Conservation (phyloP, 2,329 filamentous ascomycete species). For the Nannizzia gypsea region DNA sequence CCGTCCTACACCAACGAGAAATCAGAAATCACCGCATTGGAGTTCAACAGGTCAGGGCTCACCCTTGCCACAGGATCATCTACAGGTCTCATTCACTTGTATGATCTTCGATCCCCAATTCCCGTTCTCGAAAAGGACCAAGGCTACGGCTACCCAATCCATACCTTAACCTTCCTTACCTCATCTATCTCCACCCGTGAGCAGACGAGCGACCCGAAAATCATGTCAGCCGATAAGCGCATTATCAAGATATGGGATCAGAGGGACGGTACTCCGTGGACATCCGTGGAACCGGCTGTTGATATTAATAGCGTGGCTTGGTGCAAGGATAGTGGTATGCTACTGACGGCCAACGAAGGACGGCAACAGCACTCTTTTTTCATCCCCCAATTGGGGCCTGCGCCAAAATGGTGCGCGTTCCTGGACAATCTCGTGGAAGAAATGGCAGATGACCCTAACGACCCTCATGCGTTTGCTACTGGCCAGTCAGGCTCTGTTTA, state of each 20-base stretch:
- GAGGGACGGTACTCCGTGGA: conserved; percentile 74
- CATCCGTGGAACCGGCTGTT: conserved; percentile 84
- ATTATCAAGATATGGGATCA: conserved; percentile 97
- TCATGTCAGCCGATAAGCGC: conserved; percentile 83
- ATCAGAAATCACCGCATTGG: conserved; percentile 68
- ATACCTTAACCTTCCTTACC: conserved; percentile 60
- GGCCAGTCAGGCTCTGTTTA: conserved; percentile 60
- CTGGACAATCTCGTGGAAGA: conserved; percentile 96
- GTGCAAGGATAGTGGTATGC: conserved; percentile 86
- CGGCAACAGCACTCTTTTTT: conserved; percentile 92
- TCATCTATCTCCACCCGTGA: conserved; percentile 59
- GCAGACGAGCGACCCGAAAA: conserved; percentile 56
- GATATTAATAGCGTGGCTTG: conserved; percentile 92
- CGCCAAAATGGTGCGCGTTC: conserved; percentile 92
- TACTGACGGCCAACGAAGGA: conserved; percentile 93
- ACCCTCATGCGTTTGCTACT: conserved; percentile 43
- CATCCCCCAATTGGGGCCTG: conserved; percentile 82
- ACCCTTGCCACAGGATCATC: conserved; percentile 81
- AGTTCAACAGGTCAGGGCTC: conserved; percentile 74
- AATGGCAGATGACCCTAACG: conserved; percentile 73
- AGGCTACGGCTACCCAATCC: conserved; percentile 85
- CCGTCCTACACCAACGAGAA: conserved; percentile 39
- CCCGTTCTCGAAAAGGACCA: conserved; percentile 87
- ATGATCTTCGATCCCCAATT: conserved; percentile 77
- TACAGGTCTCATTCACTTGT: conserved; percentile 75